Percentiles rank a stretch among this genome's conserved stretches.
phyloP scores from a whole-genome alignment of 108 stramenopile genomes.

The Nitzschia sp. region DNA sequence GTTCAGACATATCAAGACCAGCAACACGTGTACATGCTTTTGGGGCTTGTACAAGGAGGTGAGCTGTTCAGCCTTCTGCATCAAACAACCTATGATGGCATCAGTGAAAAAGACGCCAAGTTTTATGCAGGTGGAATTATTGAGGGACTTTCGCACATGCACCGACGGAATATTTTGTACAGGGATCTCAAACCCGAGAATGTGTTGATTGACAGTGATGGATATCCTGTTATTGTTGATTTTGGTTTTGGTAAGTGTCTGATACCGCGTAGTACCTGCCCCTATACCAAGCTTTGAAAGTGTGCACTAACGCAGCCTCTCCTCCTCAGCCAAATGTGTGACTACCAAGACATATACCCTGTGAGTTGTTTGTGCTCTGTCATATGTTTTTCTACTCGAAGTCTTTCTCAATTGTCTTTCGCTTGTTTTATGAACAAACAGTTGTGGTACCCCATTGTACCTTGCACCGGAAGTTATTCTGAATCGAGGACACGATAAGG shows the following conservation, averaged over 20 bases:
- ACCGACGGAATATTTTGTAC: conserved; percentile 83
- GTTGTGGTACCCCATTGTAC: conserved; percentile 93
- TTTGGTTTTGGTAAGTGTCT: conserved; percentile 79
- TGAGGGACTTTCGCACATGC: conserved; percentile 91
- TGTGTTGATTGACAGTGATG: conserved; percentile 64
- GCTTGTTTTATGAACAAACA: conserved; percentile 45
- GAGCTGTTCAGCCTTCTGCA: conserved; percentile 79
- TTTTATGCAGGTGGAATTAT: conserved; percentile 78
- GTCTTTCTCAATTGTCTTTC: conserved; percentile 26
- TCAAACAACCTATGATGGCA: conserved; percentile 61
- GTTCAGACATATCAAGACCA: conserved; percentile 83
- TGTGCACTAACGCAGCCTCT: too few relatives aligned
- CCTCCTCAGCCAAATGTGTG: conserved; percentile 51
- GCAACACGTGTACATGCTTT: conserved; percentile 64
- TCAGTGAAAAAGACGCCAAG: conserved; percentile 56
- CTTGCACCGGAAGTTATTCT: conserved; percentile 89
- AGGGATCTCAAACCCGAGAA: conserved; percentile 92
- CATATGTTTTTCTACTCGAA: neutral
- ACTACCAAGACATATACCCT: conserved; percentile 85
- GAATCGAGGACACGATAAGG: conserved; percentile 91
- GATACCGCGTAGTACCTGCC: conserved; percentile 9
- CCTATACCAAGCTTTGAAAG: too few relatives aligned
- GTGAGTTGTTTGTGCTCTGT: conserved; percentile 26
- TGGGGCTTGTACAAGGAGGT: conserved; percentile 79
- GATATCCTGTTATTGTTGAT: conserved; percentile 87